Evolutionary conservation across 306 rosid genomes (phyloP), one percentile per base, ranked within the genome.

Genomic region (Prunus armeniaca): DNA sequence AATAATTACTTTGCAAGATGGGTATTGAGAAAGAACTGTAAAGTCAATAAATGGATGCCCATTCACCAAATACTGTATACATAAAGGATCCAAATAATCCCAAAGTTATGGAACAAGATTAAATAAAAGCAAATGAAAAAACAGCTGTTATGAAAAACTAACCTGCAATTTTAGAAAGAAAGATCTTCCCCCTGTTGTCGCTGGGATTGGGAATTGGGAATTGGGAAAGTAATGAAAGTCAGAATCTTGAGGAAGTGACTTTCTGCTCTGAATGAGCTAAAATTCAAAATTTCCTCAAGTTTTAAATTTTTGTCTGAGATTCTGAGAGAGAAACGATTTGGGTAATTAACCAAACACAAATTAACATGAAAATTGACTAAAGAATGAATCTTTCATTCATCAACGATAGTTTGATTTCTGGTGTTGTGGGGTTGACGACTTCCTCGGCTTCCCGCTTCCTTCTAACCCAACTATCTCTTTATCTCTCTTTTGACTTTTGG

Each of bases 401-500:
- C 3, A 2, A 17, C 5, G 67, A 28, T 15, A 4, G 2, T 18
- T 65, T 65, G 69, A 18, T 3, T 65, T 65, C 69, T 17, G 20
- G 12, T 60, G 69, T 25, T 45, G 68, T 25, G 77, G 66, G 58
- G 69, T 73, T 60, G 69, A 61, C 57, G 77, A 2, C 57, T 73
- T 73, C 69, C 45, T 60, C 77, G 69, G 67, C 76, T 72, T 57
- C 75, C 75, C 75, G 75, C 75, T 55, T 72, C 65, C 75, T n/a
- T 70, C 8, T 15, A 41, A 67, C 32, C 38, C 38, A 38, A 15
- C 51, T 3, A 50, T n/a, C 75, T 38, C 56, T 6, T 2, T 67
- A 4, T 43, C 72, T 0, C 9, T 20, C 18, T 41, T n/a, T 41
- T 9, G 71, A 66, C 52, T 41, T 67, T 46, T 46, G 55, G 2